Conservation (phyloP, 768 basidiomycete genomes). For the Pholiota conissans region DNA sequence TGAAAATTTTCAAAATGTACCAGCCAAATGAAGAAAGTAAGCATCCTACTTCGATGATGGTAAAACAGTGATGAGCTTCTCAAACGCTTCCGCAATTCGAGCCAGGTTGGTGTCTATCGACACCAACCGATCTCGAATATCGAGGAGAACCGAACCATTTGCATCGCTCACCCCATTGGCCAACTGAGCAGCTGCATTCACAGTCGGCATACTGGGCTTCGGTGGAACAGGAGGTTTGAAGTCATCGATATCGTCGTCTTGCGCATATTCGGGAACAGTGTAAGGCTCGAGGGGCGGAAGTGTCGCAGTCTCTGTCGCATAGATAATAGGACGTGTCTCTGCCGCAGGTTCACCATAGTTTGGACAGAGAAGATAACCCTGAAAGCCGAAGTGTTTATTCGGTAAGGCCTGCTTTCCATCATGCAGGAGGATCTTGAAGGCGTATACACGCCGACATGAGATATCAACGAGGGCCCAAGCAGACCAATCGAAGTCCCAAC, state of each 20-base stretch:
- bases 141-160: conserved; percentile 22
- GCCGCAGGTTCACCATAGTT: conserved; percentile 30
- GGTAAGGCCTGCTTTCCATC: conserved; percentile 25
- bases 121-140: conserved; percentile 28
- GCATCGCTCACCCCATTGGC: background rate
- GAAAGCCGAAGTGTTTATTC: conserved; percentile 27
- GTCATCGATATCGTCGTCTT: conserved; percentile 36
- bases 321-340: conserved; percentile 30
- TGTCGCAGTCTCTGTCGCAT: conserved; percentile 33
- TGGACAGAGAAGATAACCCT: conserved; percentile 38
- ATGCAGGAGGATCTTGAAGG: conserved; percentile 36
- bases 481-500: conserved; percentile 36
- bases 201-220: too few relatives aligned
- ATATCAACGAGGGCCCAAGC: conserved; percentile 39
- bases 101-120: conserved; percentile 36
- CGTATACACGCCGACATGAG: conserved; percentile 39
- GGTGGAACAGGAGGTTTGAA: conserved; percentile 30
- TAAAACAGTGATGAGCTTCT: conserved; percentile 26
- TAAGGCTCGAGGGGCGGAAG: conserved; percentile 28
- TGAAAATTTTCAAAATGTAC: too few relatives aligned
- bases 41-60: background rate
- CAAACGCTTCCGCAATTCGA: conserved; percentile 35
- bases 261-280: conserved; percentile 14
- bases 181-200: background rate
- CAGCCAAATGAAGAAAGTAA: too few relatives aligned